A percentile compares a stretch with the other conserved stretches of the same genome.
Conservation (phyloP, 179 eudicot species). For the Carnegiea gigantea region DNA sequence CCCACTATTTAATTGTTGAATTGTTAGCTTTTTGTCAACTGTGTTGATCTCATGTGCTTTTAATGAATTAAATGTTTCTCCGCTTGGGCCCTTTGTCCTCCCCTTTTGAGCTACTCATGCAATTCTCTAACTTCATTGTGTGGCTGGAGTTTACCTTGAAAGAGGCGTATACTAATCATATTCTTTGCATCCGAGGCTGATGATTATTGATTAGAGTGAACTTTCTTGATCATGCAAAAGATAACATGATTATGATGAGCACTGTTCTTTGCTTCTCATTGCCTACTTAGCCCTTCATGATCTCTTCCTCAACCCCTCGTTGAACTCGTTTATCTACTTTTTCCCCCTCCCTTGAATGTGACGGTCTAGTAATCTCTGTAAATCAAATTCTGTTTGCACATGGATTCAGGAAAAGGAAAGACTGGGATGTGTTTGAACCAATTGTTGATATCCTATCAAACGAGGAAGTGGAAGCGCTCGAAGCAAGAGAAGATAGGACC, state of each 20-base stretch:
- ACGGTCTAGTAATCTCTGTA: background rate
- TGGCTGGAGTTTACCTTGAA: background rate
- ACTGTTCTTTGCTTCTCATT: background rate
- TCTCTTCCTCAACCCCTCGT: background rate
- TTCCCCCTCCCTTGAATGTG: background rate
- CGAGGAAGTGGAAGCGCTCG: slow-evolving; percentile 87
- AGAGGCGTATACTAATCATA: background rate
- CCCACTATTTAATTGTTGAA: background rate
- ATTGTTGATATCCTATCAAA: slow-evolving; percentile 85
- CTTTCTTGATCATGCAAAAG: background rate
- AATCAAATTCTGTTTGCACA: background rate
- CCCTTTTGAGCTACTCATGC: background rate
- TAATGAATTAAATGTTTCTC: background rate
- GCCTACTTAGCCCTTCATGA: background rate
- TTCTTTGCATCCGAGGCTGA: background rate
- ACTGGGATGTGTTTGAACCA: slow-evolving; percentile 92
- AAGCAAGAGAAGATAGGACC: slow-evolving; percentile 81
- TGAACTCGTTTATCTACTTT: background rate
- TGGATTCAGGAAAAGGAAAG: slow-evolving; percentile 76
- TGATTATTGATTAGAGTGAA: background rate
- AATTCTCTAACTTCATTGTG: background rate
- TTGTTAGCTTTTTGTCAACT: background rate
- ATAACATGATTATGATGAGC: background rate
- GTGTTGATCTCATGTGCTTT: background rate
- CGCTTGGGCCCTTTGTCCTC: background rate